These are phyloP conservation scores for Gastrodia elata DNA, from an alignment of 106 monocot species.

Conservation along the genomic window DNA sequence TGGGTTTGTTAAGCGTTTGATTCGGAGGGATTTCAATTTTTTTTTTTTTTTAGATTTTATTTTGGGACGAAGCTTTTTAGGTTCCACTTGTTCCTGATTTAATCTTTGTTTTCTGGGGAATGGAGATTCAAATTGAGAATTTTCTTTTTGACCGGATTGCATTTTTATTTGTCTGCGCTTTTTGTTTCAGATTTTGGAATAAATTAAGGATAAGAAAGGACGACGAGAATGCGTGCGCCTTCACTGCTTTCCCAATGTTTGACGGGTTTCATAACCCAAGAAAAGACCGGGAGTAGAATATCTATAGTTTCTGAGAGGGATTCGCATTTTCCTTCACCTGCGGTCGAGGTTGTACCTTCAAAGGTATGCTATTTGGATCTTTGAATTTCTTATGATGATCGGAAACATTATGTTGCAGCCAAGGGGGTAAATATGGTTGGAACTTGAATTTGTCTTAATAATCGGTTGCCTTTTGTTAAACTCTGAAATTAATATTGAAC, in stretches of 20 bases:
- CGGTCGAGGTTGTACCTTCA: constrained; percentile 68
- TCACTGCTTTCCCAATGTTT: constrained; percentile 60
- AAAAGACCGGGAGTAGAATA: constrained; percentile 27
- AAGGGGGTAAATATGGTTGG: too few relatives aligned
- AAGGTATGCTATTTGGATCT: constrained; percentile 29
- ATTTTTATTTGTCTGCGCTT: background rate
- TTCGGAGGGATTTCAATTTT: background rate
- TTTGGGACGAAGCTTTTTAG: too few relatives aligned
- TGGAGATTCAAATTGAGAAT: background rate
- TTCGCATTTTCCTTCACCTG: constrained; percentile 49
- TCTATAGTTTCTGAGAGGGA: constrained; percentile 56
- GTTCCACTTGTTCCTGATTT: too few relatives aligned
- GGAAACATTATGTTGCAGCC: too few relatives aligned
- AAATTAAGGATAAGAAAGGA: constrained; percentile 1
- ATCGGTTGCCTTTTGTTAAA: too few relatives aligned
- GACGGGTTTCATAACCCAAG: constrained; percentile 41
- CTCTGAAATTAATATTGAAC: too few relatives aligned
- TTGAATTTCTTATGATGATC: background rate
- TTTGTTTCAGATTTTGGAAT: constrained; percentile 1
- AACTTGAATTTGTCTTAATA: too few relatives aligned
- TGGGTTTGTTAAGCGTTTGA: background rate
- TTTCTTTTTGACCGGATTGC: background rate
- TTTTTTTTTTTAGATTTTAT: too few relatives aligned
- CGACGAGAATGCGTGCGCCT: constrained; percentile 42
- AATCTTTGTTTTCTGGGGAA: too few relatives aligned